Base-by-base conservation (phyloP, 2,329 filamentous ascomycete species). In the Periconia sp. region DNA sequence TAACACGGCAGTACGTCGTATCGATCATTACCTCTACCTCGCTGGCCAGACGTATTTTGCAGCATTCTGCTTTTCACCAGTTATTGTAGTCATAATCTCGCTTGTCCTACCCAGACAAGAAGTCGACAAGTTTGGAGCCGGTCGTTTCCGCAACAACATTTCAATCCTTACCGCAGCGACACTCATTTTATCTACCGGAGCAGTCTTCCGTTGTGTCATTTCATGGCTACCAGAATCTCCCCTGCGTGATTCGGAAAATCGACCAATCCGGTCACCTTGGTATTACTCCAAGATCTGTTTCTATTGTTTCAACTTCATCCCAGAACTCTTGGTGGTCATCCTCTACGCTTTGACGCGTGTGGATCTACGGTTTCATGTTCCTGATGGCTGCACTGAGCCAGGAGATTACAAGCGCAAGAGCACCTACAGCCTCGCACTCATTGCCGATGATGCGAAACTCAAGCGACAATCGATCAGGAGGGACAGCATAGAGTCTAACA, bases 241-340 rank as follows among this genome's bases (percentile, higher is more conserved):
- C 1, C 13, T 82, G 80, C 27, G 83, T 79, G 2, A 61, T 65
- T 45, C 75, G 41, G 85, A 88, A 8, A 67, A 65, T 11, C 56
- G 54, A 10, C 49, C 45, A 15, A 50, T 57, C 31, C 13, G 52
- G 9, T 8, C 57, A 19, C 86, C 86, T 3, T 91, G 88, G 85
- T 94, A 87, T 69, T 82, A 91, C 62, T 78, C 78, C 66, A 90
- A 87, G 69, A 82, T 85, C 3, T 85, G 83, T 69, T 96, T 91
- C 78, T 96, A 94, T 76, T 74, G 83, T 66, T 90, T 95, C 78
- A 90, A 91, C 75, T 95, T 90, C 65, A 77, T 77, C 19, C 80
- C 92, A 33, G 92, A 96, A 72, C 76, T 92, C 46, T 66, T 88
- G 14, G 85, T 92, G 42, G 79, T 93, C 11, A 81, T 80, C 47